phyloP scores from a whole-genome alignment of 768 basidiomycete species.

The Podaxis carcinomalis region DNA sequence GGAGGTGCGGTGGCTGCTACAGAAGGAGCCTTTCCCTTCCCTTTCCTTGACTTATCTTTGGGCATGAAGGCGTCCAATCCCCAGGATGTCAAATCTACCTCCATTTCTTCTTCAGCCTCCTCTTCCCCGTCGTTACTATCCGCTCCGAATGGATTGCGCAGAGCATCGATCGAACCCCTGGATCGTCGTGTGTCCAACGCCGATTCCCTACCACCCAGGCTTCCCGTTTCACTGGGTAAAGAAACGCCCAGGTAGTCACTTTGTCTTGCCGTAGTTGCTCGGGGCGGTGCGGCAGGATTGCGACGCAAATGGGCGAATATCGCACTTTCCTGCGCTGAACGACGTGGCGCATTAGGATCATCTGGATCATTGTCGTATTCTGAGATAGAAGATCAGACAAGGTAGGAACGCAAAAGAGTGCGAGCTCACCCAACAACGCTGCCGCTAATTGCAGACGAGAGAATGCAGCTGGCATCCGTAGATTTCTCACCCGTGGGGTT shows the following conservation, averaged over 20 bases:
- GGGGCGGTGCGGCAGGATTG: constrained; percentile 43
- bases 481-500: background rate
- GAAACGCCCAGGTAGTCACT: constrained; percentile 69
- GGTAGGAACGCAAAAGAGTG: constrained; percentile 1
- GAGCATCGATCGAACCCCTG: constrained; percentile 53
- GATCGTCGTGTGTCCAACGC: constrained; percentile 47
- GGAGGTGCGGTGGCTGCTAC: constrained; percentile 20
- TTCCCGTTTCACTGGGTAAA: constrained; percentile 57
- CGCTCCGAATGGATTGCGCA: constrained; percentile 73
- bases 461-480: constrained; percentile 44
- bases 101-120: constrained; percentile 45
- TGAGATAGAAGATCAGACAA: constrained; percentile 23
- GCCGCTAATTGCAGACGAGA: constrained; percentile 86
- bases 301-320: constrained; percentile 79
- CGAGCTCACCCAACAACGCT: constrained; percentile 67
- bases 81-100: constrained; percentile 83
- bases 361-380: constrained; percentile 88
- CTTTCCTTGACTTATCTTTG: constrained; percentile 54
- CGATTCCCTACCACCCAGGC: constrained; percentile 42
- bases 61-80: constrained; percentile 75
- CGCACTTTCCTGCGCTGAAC: constrained; percentile 77
- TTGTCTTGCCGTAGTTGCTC: constrained; percentile 36
- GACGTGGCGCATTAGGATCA: constrained; percentile 56
- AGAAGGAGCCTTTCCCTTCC: constrained; percentile 37
- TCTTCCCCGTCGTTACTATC: constrained; percentile 53